These are phyloP conservation scores for Styphnolobium japonicum DNA, from an alignment of 306 rosid species.

Conservation along the genomic window DNA sequence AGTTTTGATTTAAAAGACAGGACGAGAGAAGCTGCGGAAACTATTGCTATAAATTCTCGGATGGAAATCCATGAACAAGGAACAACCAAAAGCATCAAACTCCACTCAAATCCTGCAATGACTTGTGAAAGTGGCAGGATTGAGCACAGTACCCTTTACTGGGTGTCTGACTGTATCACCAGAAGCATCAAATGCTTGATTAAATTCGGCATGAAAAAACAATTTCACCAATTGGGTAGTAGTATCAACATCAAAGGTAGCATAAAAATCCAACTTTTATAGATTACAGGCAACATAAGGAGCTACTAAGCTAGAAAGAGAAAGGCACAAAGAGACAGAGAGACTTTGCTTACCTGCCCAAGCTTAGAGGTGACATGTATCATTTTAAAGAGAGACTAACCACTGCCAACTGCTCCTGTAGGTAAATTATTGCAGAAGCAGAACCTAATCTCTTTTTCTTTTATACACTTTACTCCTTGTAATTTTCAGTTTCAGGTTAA, in stretches of 20 bases:
- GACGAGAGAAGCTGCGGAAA: slow-evolving; percentile 22
- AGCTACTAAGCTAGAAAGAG: slow-evolving; percentile 28
- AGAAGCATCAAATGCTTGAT: slow-evolving; percentile 38
- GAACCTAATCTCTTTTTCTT: slow-evolving; percentile 42
- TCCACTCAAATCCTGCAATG: slow-evolving; percentile 33
- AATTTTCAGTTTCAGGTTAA: slow-evolving; percentile 23
- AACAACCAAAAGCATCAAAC: slow-evolving; percentile 39
- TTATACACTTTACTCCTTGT: slow-evolving; percentile 28
- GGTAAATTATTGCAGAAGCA: slow-evolving; percentile 53
- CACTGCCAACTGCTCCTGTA: slow-evolving; percentile 61
- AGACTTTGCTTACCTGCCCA: slow-evolving; percentile 43
- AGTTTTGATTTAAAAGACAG: slow-evolving; percentile 31
- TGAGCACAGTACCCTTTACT: slow-evolving; percentile 23
- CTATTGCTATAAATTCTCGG: slow-evolving; percentile 37
- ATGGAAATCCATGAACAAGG: slow-evolving; percentile 35
- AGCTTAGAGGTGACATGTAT: slow-evolving; percentile 43
- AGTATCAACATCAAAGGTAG: slow-evolving; percentile 30
- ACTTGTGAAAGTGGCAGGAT: slow-evolving; percentile 28
- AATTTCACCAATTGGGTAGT: slow-evolving; percentile 42
- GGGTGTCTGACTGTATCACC: slow-evolving; percentile 15
- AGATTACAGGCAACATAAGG: slow-evolving; percentile 38
- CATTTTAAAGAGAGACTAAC: slow-evolving; percentile 56
- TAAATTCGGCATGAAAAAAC: slow-evolving; percentile 28
- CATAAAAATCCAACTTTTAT: slow-evolving; percentile 40
- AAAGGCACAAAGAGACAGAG: not conserved